Evolutionary conservation across 805 yeast genomes (phyloP).

Genomic region (Isabelozyma gotoi): DNA sequence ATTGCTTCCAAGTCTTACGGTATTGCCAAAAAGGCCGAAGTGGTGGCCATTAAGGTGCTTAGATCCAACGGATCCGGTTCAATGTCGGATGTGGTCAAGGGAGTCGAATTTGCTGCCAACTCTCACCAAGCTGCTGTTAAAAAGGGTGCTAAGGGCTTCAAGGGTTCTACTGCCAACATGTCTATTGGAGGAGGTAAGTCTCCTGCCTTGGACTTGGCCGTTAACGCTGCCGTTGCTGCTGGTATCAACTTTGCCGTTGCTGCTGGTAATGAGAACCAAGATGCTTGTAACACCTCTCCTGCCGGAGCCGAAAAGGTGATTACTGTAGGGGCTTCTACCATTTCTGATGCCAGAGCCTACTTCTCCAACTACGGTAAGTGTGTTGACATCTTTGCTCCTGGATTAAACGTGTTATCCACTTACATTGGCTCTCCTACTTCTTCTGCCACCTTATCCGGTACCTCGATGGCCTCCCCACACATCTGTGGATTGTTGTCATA

Average conservation of each 20-base stretch:
- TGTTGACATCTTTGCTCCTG: conserved; percentile 97
- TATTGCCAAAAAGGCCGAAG: conserved; percentile 61
- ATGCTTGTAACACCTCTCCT: conserved; percentile 89
- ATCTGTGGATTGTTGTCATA: conserved; percentile 90
- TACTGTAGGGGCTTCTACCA: conserved; percentile 93
- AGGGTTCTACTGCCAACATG: conserved; percentile 64
- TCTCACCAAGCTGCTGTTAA: conserved; percentile 31
- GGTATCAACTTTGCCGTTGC: conserved; percentile 63
- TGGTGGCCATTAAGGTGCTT: conserved; percentile 44
- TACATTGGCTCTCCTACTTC: conserved; percentile 76
- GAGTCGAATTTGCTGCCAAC: conserved; percentile 38
- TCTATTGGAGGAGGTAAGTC: conserved; percentile 61
- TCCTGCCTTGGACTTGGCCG: conserved; percentile 56
- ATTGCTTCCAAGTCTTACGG: conserved; percentile 80
- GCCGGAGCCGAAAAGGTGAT: conserved; percentile 82
- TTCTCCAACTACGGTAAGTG: conserved; percentile 95
- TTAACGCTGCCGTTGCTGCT: conserved; percentile 55
- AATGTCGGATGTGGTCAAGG: conserved; percentile 43
- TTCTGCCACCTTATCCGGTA: conserved; percentile 86
- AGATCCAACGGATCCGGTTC: conserved; percentile 38
- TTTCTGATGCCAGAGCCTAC: conserved; percentile 86
- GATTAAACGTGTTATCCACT: conserved; percentile 82
- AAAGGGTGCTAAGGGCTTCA: conserved; percentile 42
- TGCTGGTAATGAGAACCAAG: conserved; percentile 62
- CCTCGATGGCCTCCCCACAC: conserved; percentile 98